These are phyloP conservation scores for Colletotrichum coccodes DNA, from an alignment of 2,329 filamentous ascomycete species.

Conservation along the genomic window DNA sequence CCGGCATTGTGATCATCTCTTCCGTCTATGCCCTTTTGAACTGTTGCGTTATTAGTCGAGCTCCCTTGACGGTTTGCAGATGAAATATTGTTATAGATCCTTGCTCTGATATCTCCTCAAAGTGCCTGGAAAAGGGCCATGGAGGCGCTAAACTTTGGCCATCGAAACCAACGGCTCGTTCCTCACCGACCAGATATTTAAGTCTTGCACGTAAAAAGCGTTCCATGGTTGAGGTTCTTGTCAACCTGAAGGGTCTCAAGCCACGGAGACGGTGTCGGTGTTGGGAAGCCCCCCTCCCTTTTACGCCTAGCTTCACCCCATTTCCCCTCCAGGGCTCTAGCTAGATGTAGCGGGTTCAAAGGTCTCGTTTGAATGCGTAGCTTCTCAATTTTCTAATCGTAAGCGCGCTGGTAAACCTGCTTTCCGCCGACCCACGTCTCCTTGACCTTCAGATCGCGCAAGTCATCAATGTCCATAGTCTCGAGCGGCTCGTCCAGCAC, in stretches of 20 bases:
- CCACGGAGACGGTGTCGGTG: no score
- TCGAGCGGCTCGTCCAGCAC: conserved; percentile 71
- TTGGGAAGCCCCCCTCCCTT: no score
- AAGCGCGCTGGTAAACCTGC: conserved; percentile 51
- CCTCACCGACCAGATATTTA: no score
- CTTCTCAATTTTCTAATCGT: background rate
- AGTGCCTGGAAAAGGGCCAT: background rate
- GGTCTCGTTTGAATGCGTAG: background rate
- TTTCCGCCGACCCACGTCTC: conserved; percentile 77
- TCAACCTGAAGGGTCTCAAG: background rate
- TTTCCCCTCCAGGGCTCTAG: no score
- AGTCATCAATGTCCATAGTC: conserved; percentile 57
- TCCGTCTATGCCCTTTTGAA: no score
- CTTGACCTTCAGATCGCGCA: conserved; percentile 64
- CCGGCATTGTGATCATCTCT: background rate
- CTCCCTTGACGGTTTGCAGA: background rate
- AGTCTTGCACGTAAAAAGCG: no score
- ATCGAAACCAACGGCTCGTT: background rate
- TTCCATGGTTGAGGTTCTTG: background rate
- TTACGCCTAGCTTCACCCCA: no score
- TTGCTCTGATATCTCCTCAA: background rate
- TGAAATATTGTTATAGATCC: background rate
- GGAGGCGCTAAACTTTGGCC: background rate
- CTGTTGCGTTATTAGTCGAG: no score
- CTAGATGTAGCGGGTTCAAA: background rate